Base-by-base conservation (phyloP, 1,284 basidiomycete genomes). In the Cutaneotrichosporon mucoides region DNA sequence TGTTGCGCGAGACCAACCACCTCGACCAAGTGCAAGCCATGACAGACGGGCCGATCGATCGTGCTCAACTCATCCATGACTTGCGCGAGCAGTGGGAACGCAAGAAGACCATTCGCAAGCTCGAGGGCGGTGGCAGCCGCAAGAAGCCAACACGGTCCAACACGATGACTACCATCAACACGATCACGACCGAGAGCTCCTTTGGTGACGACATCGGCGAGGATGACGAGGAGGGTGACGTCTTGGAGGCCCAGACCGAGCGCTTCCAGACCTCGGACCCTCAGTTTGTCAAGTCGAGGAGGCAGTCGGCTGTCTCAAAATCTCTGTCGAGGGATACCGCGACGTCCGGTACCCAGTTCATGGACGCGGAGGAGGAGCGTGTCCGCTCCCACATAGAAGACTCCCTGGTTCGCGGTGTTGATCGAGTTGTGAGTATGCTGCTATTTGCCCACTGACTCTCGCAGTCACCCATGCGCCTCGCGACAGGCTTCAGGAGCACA, bases 311-410 rank as follows among this genome's bases (percentile, higher is more conserved):
- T 5, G 33, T 37, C 37, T 52, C 52, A 47, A 64, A 59, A 56
- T 53, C 53, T 2, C 37, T 46, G 51, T 55, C 54, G 48, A 41
- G 52, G 53, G 46, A 47, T 6, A 41, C 40, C 13, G 34, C 37
- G 10, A n/a, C 69, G 9, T 82, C 84, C 3, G 83, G 76, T 1
- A 92, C 89, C 6, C 92, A 93, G 69, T 94, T 94, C 70, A 86
- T 48, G 46, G 46, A 93, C 73, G 92, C 91, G 5, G 89, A 92
- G 3, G 92, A 93, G 61, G 88, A 86, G n/a, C 82, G 86, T 61
- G 90, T 89, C 5, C 84, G 88, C 65, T 86, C 88, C 66, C 89
- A 92, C 72, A 88, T 93, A 52, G 88, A 92, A 69, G 85, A 88
- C 63, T 87, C 89, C 62, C 76, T 94, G 46, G 87, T 84, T 38